Percentiles rank a stretch among this genome's conserved stretches.
phyloP scores from a whole-genome alignment of 805 yeast genomes.

The Komagataella pastoris region DNA sequence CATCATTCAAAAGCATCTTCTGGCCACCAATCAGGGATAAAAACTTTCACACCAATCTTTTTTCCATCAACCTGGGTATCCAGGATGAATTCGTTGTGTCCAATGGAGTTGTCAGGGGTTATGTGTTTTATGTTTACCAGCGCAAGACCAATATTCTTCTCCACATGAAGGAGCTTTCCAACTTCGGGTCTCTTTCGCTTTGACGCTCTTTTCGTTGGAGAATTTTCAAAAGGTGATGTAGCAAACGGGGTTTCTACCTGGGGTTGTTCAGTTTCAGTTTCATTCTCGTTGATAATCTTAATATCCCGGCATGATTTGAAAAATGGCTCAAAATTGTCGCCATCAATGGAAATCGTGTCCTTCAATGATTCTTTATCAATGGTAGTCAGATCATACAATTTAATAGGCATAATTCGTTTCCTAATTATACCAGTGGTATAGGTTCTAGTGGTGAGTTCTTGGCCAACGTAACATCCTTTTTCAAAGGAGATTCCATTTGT shows the following conservation, averaged over 20 bases:
- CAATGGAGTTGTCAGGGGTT: slow-evolving; percentile 10
- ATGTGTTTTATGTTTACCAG: slow-evolving; percentile 30
- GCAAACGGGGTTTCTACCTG: not conserved
- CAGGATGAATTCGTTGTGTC: slow-evolving; percentile 10
- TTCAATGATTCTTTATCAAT: not conserved
- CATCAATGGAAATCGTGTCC: not conserved
- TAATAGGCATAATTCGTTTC: slow-evolving; percentile 69
- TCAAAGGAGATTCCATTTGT: slow-evolving; percentile 72
- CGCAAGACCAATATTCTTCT: slow-evolving; percentile 56
- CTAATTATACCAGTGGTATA: slow-evolving; percentile 73
- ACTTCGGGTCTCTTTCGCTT: slow-evolving; percentile 26
- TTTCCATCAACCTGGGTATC: slow-evolving; percentile 6
- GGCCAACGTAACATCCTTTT: slow-evolving; percentile 96
- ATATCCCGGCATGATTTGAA: not conserved
- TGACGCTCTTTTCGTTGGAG: slow-evolving; percentile 13
- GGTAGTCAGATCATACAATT: slow-evolving; percentile 13
- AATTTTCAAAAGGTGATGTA: slow-evolving; percentile 27
- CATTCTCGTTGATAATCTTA: not conserved
- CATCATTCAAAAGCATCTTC: slow-evolving; percentile 12
- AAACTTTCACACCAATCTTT: slow-evolving; percentile 33
- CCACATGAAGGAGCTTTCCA: slow-evolving; percentile 46
- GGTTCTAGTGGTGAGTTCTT: slow-evolving; percentile 85
- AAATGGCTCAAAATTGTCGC: not conserved
- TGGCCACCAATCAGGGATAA: slow-evolving; percentile 73
- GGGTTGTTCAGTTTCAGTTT: not conserved